Base-by-base conservation (phyloP, 768 basidiomycete genomes). In the Lyophyllum decastes region DNA sequence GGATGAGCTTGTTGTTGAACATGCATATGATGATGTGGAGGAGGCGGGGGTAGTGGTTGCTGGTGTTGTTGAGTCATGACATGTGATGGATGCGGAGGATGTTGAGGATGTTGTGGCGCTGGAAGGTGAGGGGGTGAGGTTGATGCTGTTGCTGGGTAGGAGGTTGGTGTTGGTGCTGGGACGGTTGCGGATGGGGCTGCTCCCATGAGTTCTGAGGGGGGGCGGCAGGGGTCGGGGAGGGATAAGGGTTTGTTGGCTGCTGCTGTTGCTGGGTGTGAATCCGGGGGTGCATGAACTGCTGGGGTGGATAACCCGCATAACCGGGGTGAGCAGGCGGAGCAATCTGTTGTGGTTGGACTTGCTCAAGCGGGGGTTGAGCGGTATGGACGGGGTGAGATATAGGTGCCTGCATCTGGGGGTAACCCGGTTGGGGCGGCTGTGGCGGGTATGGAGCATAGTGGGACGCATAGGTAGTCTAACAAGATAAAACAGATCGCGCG, bases 371-470 rank as follows among this genome's bases (percentile, higher is more conserved):
- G n/a, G 73, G 68, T 7, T 70, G 65, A 49, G 55, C 56, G 46
- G 66, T 30, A 50, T 67, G 69, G 17, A 62, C 63, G 21, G 67
- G 66, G 49, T 73, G 72, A 35, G 67, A 50, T 41, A 67, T 56
- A 6, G 72, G 68, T 19, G 71, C 55, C 16, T 71, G 64, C 46
- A 73, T 67, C 60, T 73, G 72, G 58, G 70, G 70, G 55, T 73
- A 75, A 62, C 59, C 68, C 35, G 67, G 61, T 53, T 70, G 71
- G 34, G 66, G 66, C 22, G 74, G 70, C 49, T 76, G 74, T 25
- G 72, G 72, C 2, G 75, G 76, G 68, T 79, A 76, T 47, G 76
- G 66, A 60, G 76, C 64, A 64, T 79, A 77, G 56, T 82, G 80
- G 12, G 78, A 72, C 14, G 75, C 63, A 65, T 79, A 82, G 25